Base-by-base conservation (phyloP, 768 basidiomycete genomes). In the Suillus paluster region DNA sequence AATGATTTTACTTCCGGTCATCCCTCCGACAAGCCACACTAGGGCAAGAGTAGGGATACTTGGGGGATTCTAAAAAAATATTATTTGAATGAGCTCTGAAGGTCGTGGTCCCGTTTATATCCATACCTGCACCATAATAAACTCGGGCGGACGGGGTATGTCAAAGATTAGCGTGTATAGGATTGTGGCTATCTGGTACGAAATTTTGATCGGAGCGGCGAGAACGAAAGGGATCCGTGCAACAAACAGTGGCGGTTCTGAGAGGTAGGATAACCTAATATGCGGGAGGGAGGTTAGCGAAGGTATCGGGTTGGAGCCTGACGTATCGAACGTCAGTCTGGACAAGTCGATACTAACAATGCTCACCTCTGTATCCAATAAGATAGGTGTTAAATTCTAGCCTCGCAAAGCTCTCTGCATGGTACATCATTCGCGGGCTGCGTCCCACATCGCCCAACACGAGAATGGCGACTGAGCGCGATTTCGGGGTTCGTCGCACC, bases 401-500 rank as follows among this genome's bases (percentile, higher is more conserved):
- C 60, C 88, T 84, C 42, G 93, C 90, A 71, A 99, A 92, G 71
- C 92, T 95, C 72, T 97, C 87, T 0, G 97, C 91, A 68, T 99
- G 97, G 73, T 98, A 98, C 94, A 98, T 97, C 94, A 98, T 99
- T 58, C 97, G 83, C 12, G 97, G 97, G 72, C 92, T 95, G 61
- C 97, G 84, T 2, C 97, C 97, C 53, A 99, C 87, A 78, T 99
- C 97, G 11, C 97, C 97, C 11, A 99, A 82, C 15, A 99, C 97
- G 53, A 99, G 78, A 59, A 99, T 86, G 5, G 88, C 92, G n/a
- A 93, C 91, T 3, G 93, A 87, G 19, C 90, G 88, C 33, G 84
- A 72, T 52, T 78, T 66, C 3, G 77, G 74, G 23, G 63, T 62
- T 45, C 59, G 48, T 21, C n/a, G 66, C 1, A 68, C 64, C 71